Evolutionary conservation across 2,329 filamentous ascomycete genomes (phyloP).

Genomic region (Colletotrichum plurivorum): DNA sequence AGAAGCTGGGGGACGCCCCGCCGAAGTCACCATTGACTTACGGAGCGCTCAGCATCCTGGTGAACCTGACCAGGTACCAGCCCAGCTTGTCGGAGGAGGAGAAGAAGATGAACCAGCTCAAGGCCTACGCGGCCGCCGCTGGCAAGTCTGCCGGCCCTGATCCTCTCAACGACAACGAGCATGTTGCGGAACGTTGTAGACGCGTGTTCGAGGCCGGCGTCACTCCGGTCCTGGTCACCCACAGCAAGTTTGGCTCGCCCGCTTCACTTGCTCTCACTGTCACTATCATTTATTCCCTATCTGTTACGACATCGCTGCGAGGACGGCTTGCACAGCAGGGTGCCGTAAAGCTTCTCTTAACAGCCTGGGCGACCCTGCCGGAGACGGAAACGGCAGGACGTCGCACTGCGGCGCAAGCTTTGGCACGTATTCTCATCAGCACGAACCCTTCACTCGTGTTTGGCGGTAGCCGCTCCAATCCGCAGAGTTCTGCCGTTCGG

Average conservation of each 20-base stretch:
- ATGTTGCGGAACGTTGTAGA: constrained; percentile 82
- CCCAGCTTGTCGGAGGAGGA: constrained; percentile 89
- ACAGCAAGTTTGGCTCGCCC: constrained; percentile 79
- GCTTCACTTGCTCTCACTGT: constrained; percentile 81
- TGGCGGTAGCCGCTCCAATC: constrained; percentile 78
- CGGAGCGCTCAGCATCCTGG: constrained; percentile 86
- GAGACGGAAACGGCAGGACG: constrained; percentile 62
- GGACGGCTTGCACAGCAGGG: constrained; percentile 92
- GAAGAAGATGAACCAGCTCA: constrained; percentile 91
- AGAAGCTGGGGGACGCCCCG: constrained; percentile 70
- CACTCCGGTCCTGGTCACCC: constrained; percentile 82
- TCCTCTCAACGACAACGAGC: constrained; percentile 80
- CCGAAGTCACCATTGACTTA: constrained; percentile 82
- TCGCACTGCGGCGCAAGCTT: constrained; percentile 80
- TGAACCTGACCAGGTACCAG: constrained; percentile 86
- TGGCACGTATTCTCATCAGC: constrained; percentile 88
- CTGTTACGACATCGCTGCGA: constrained; percentile 80
- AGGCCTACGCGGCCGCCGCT: constrained; percentile 91
- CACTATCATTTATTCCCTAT: constrained; percentile 83
- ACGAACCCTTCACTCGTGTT: constrained; percentile 90
- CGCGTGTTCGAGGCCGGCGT: constrained; percentile 84
- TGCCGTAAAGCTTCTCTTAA: constrained; percentile 87
- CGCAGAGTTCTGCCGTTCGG: constrained; percentile 84
- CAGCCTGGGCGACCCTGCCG: constrained; percentile 75
- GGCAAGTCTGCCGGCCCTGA: constrained; percentile 75